A percentile compares a stretch with the other conserved stretches of the same genome.
These are phyloP conservation scores for Setaria viridis DNA, from an alignment of 202 grass and related monocot species.

Conservation along the genomic window DNA sequence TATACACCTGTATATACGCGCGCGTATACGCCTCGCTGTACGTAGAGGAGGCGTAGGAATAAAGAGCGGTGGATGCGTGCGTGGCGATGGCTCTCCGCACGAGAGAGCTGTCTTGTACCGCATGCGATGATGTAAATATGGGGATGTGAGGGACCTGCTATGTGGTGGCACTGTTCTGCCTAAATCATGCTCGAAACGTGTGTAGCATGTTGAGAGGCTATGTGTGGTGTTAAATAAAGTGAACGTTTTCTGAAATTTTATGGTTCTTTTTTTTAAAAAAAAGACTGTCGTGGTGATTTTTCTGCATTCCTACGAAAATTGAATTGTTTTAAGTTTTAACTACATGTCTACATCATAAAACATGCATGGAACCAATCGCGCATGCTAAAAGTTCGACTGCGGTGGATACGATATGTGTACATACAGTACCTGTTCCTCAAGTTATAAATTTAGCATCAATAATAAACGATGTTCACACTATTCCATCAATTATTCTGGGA, in stretches of 20 bases:
- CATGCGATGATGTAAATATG: background rate
- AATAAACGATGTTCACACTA: no score
- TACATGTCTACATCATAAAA: no score
- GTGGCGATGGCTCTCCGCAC: background rate
- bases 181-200: background rate
- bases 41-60: slow-evolving; percentile 14
- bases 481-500: no score
- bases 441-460: no score
- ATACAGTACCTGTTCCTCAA: no score
- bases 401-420: no score
- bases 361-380: no score
- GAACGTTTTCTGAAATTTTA: background rate
- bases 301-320: no score
- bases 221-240: background rate
- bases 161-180: background rate
- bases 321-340: no score
- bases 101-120: background rate
- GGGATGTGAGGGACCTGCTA: background rate
- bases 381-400: no score
- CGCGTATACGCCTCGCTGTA: background rate
- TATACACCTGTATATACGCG: background rate
- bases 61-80: slow-evolving; percentile 30
- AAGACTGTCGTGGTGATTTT: no score
- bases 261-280: no score
- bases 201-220: background rate